Evolutionary conservation across 2,329 filamentous ascomycete genomes (phyloP).

Genomic region (Xylaria digitata): DNA sequence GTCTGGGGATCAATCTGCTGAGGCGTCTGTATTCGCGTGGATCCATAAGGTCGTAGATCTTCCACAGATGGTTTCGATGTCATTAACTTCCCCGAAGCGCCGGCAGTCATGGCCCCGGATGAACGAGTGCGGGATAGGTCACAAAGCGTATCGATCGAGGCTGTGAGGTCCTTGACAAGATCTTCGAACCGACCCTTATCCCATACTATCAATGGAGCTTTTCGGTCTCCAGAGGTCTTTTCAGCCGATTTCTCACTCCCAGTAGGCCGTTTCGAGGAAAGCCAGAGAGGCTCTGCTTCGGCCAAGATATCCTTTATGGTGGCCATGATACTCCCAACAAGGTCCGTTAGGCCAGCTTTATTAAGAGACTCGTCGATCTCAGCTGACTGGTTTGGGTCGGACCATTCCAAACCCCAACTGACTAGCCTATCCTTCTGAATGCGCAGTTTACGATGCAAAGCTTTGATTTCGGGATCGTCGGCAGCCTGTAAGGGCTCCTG

Average conservation of each 20-base stretch:
- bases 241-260: constrained; percentile 54
- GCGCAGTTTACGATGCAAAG: constrained; percentile 78
- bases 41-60: constrained; percentile 65
- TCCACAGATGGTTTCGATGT: constrained; percentile 56
- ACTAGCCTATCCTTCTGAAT: constrained; percentile 84
- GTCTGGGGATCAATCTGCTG: constrained; percentile 67
- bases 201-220: constrained; percentile 69
- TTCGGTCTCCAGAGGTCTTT: constrained; percentile 59
- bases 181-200: constrained; percentile 81
- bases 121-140: constrained; percentile 76
- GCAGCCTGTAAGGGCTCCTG: constrained; percentile 71
- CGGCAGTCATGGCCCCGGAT: constrained; percentile 54
- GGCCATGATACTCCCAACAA: constrained; percentile 81
- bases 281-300: constrained; percentile 79
- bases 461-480: constrained; percentile 75
- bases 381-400: constrained; percentile 74
- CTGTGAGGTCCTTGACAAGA: constrained; percentile 77
- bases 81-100: constrained; percentile 50
- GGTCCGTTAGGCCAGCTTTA: constrained; percentile 78
- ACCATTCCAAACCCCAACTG: constrained; percentile 85
- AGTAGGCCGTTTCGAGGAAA: constrained; percentile 64
- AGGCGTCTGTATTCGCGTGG: constrained; percentile 70
- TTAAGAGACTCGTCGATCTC: constrained; percentile 78
- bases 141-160: constrained; percentile 82
- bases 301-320: constrained; percentile 84